Base-by-base conservation (phyloP, 805 yeast species). In the Suhomyces vadensis region DNA sequence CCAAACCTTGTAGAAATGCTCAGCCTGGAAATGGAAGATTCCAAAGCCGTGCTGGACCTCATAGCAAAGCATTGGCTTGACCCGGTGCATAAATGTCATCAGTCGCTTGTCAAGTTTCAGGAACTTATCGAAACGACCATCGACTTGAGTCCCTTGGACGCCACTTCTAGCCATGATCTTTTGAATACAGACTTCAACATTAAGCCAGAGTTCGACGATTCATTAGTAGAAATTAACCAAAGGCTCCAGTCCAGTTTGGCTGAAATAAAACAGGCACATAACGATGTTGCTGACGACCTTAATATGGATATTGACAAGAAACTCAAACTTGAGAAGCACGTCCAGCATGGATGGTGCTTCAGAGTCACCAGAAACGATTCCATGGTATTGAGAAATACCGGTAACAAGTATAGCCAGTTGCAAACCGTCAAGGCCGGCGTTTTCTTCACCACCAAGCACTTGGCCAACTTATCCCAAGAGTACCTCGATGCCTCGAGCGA, bases 391-490 rank as follows among this genome's bases (percentile, higher is more conserved):
- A 79, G 98, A 54, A 78, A 77, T 9, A 68, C 73, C 1, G 63
- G 69, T 0, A 73, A 71, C 44, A 75, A 78, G 31, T 91, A 83
- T 60, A 76, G 76, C 41, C 97, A 94, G 62, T 71, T 92, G 35
- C 87, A 90, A 41, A 92, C 97, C 0, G 95, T 89, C 23, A 94
- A 94, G 61, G 96, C 97, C 1, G 99, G 99, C 45, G 92, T 92
- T 4, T 89, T 76, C 62, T 94, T 94, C 72, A 89, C 96, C 7
- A 88, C 96, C 1, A 64, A 71, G 35, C 75, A 75, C 49, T 70
- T 94, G 53, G 73, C 78, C 33, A 71, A 74, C n/a, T 69, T 83
- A 26, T 81, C 90, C 10, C 67, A 71, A 27, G 79, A 82, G 46
- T 82, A 81, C 53, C 66, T 69, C 10, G 79, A 79, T 36, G 68